Percentiles rank a stretch among this genome's conserved stretches.
phyloP scores from a whole-genome alignment of 179 eudicot genomes.

The Vitellaria paradoxa region DNA sequence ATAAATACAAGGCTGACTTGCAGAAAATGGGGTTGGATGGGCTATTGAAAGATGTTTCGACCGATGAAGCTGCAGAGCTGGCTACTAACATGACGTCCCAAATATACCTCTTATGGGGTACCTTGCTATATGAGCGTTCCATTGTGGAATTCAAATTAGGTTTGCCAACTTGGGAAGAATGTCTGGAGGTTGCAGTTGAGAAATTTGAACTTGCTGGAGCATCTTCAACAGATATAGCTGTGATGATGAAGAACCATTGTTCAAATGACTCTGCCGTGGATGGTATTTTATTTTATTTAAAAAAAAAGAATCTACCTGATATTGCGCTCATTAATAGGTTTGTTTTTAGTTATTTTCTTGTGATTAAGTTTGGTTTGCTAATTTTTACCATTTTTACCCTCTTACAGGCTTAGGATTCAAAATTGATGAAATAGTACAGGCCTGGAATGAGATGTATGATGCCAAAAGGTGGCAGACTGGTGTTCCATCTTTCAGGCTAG shows the following conservation, averaged over 20 bases:
- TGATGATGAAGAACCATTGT: constrained; percentile 92
- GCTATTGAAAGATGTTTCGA: constrained; percentile 51
- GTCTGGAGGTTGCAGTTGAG: constrained; percentile 91
- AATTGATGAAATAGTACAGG: constrained; percentile 91
- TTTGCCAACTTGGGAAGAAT: constrained; percentile 87
- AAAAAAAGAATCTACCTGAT: neutral
- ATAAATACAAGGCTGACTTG: constrained; percentile 55
- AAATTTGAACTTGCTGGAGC: constrained; percentile 94
- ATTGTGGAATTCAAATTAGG: constrained; percentile 81
- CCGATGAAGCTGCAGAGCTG: constrained; percentile 74
- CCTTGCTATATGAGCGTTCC: constrained; percentile 86
- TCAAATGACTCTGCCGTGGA: constrained; percentile 75
- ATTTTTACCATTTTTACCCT: constrained; percentile 6
- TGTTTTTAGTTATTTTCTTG: neutral
- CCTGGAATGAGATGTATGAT: constrained; percentile 99
- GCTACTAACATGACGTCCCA: constrained; percentile 75
- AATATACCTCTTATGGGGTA: constrained; percentile 87
- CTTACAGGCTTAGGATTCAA: constrained; percentile 68
- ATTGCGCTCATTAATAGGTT: neutral
- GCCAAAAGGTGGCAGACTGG: constrained; percentile 87
- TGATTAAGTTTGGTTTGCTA: neutral
- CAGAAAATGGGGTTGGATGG: constrained; percentile 67
- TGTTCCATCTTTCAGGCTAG: constrained; percentile 72
- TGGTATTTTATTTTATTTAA: constrained; percentile 32
- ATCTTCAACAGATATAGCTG: constrained; percentile 78